These are phyloP conservation scores for Halophytophthora batemanensis DNA, from an alignment of 352 stramenopile species.

Conservation along the genomic window DNA sequence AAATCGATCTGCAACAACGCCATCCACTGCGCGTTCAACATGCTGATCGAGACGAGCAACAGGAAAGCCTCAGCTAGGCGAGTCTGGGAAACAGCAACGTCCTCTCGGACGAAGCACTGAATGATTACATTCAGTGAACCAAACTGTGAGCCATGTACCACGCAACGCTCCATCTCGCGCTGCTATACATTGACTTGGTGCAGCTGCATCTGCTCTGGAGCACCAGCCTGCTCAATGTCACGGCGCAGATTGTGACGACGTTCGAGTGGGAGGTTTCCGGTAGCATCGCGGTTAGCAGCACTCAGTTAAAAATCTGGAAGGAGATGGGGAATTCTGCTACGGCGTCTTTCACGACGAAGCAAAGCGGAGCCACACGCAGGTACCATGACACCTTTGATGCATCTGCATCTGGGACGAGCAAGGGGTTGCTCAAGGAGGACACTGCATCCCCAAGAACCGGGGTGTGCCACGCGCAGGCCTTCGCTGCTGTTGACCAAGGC, in stretches of 20 bases:
- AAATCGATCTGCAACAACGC: slow-evolving; percentile 92
- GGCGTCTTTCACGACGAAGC: slow-evolving; percentile 24
- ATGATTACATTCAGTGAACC: slow-evolving; percentile 38
- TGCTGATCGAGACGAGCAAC: slow-evolving; percentile 93
- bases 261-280: slow-evolving; percentile 62
- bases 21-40: slow-evolving; percentile 91
- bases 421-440: slow-evolving; percentile 42
- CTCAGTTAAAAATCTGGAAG: slow-evolving; percentile 46
- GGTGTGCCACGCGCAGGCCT: slow-evolving; percentile 56
- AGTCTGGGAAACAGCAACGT: slow-evolving; percentile 65
- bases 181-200: slow-evolving; percentile 92
- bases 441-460: slow-evolving; percentile 35
- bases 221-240: slow-evolving; percentile 14
- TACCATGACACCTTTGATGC: slow-evolving; percentile 54
- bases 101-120: slow-evolving; percentile 43
- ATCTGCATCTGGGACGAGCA: slow-evolving; percentile 41
- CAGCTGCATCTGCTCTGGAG: slow-evolving; percentile 89
- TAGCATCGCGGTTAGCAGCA: slow-evolving; percentile 57
- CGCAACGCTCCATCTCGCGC: slow-evolving; percentile 91
- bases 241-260: slow-evolving; percentile 6
- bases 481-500: slow-evolving; percentile 63
- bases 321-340: slow-evolving; percentile 19
- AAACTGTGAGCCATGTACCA: slow-evolving; percentile 88
- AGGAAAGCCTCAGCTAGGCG: slow-evolving; percentile 69
- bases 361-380: slow-evolving; percentile 56